A percentile compares a stretch with the other conserved stretches of the same genome.
Conservation (phyloP, 345 rosid species). For the Reutealis trisperma region DNA sequence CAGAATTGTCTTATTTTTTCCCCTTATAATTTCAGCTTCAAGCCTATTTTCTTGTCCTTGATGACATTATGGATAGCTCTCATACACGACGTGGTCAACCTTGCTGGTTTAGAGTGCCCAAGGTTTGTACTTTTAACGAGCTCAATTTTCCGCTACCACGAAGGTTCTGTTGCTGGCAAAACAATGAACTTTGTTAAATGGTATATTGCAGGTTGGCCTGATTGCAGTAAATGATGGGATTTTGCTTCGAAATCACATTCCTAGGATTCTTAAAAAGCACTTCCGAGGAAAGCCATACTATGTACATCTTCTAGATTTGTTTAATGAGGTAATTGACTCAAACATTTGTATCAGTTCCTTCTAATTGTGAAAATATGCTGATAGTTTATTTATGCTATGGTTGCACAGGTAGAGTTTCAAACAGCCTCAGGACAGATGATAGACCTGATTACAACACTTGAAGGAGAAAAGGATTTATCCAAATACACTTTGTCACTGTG, state of each 20-base stretch:
- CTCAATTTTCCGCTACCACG: neutral
- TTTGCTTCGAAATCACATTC: conserved; percentile 62
- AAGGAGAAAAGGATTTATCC: conserved; percentile 47
- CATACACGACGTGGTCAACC: conserved; percentile 49
- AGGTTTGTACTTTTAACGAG: conserved; percentile 21
- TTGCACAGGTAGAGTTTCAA: conserved; percentile 48
- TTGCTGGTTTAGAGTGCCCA: conserved; percentile 46
- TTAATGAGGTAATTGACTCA: conserved; percentile 49
- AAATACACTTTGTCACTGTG: conserved; percentile 39
- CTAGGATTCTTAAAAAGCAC: conserved; percentile 61
- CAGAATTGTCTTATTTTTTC: neutral
- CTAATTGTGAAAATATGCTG: neutral
- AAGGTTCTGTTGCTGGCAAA: neutral
- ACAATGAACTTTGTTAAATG: conserved; percentile 2
- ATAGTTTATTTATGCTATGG: neutral
- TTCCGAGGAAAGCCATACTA: conserved; percentile 55
- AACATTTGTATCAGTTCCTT: neutral
- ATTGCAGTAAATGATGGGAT: conserved; percentile 58
- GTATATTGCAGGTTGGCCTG: conserved; percentile 34
- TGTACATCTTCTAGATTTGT: conserved; percentile 63
- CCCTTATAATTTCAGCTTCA: conserved; percentile 33
- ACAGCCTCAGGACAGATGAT: conserved; percentile 52
- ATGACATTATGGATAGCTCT: conserved; percentile 47
- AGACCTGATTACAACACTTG: conserved; percentile 46
- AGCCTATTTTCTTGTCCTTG: conserved; percentile 48